phyloP scores from a whole-genome alignment of 768 basidiomycete species.

The Mycena capillaripes region DNA sequence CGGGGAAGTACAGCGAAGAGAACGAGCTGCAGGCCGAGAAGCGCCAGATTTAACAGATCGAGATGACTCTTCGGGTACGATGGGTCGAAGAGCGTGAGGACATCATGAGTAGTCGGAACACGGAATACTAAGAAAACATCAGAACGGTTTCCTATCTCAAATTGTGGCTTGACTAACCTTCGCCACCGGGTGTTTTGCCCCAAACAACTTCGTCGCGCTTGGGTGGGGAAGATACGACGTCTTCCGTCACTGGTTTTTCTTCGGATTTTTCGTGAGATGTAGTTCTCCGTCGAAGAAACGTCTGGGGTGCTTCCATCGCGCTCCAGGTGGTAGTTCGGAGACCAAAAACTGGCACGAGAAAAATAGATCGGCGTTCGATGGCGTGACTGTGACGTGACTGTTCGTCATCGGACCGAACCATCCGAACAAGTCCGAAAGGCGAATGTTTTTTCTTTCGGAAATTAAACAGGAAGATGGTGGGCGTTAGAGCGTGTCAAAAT shows the following conservation, averaged over 20 bases:
- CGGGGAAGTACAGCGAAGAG: slow-evolving; percentile 79
- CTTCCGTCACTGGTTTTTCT: not conserved
- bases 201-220: slow-evolving; percentile 77
- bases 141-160: slow-evolving; percentile 20
- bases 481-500: no score
- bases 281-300: slow-evolving; percentile 22
- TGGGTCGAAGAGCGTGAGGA: slow-evolving; percentile 89
- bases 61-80: slow-evolving; percentile 89
- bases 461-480: no score
- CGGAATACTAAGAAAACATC: slow-evolving; percentile 77
- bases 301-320: slow-evolving; percentile 25
- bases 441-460: no score
- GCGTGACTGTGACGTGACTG: not conserved
- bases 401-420: not conserved
- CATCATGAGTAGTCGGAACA: slow-evolving; percentile 93
- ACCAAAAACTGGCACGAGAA: slow-evolving; percentile 1
- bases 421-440: no score
- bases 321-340: not conserved
- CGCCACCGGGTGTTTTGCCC: slow-evolving; percentile 88
- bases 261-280: not conserved
- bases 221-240: not conserved
- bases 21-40: slow-evolving; percentile 83
- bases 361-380: not conserved
- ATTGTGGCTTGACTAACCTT: slow-evolving; percentile 64
- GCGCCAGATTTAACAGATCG: slow-evolving; percentile 86